These are phyloP conservation scores for Thalassiosira ordinaria DNA, from an alignment of 352 stramenopile species.

Conservation along the genomic window DNA sequence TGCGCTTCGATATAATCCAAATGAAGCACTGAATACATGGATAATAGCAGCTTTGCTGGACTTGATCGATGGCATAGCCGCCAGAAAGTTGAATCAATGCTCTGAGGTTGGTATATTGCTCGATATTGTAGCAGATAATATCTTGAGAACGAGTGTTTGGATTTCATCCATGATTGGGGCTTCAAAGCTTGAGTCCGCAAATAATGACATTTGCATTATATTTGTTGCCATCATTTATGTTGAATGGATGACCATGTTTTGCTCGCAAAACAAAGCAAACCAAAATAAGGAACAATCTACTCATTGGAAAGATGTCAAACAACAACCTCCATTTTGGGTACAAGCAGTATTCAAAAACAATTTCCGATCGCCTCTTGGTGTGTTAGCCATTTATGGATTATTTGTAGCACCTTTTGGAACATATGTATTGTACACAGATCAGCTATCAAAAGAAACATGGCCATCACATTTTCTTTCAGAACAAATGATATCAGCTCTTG, in stretches of 20 bases:
- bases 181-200: slow-evolving; percentile 16
- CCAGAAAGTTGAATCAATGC: slow-evolving; percentile 63
- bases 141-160: slow-evolving; percentile 60
- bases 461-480: slow-evolving; percentile 31
- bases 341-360: slow-evolving; percentile 66
- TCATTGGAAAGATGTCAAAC: slow-evolving; percentile 64
- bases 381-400: slow-evolving; percentile 65
- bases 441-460: slow-evolving; percentile 35
- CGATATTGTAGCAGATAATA: slow-evolving; percentile 71
- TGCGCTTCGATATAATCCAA: slow-evolving; percentile 29
- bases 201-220: slow-evolving; percentile 10
- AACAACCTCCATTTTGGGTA: slow-evolving; percentile 52
- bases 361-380: slow-evolving; percentile 49
- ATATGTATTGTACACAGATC: slow-evolving; percentile 35
- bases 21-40: slow-evolving; percentile 54
- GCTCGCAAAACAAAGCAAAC: slow-evolving; percentile 55
- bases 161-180: slow-evolving; percentile 41
- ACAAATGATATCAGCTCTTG: slow-evolving; percentile 21
- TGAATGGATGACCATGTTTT: slow-evolving; percentile 74
- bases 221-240: slow-evolving; percentile 46
- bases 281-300: not conserved
- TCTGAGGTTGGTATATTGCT: slow-evolving; percentile 68
- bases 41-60: slow-evolving; percentile 58
- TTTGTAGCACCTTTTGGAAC: slow-evolving; percentile 52
- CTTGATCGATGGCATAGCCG: slow-evolving; percentile 66